phyloP scores from a whole-genome alignment of 176 grass and related monocot genomes.

The Oryza longistaminata region DNA sequence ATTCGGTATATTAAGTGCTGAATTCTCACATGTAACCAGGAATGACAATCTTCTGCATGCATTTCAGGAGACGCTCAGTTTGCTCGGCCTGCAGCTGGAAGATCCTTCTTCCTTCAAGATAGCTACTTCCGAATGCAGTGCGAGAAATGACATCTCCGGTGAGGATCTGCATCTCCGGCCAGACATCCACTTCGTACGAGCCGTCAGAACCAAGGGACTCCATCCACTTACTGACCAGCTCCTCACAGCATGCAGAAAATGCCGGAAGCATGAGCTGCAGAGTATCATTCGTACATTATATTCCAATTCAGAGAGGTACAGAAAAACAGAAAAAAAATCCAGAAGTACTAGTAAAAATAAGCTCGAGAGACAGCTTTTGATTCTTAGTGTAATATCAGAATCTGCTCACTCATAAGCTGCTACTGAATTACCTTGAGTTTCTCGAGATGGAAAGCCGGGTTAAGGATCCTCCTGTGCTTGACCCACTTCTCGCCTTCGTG shows the following conservation, averaged over 20 bases:
- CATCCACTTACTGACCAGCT: slow-evolving; percentile 51
- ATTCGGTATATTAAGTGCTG: background rate
- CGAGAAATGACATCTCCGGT: slow-evolving; percentile 65
- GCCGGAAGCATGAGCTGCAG: slow-evolving; percentile 57
- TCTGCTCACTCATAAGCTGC: no score
- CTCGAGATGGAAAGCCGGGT: slow-evolving; percentile 49
- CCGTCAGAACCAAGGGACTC: slow-evolving; percentile 14
- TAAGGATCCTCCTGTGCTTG: slow-evolving; percentile 50
- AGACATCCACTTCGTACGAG: slow-evolving; percentile 47
- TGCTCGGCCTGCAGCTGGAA: slow-evolving; percentile 54
- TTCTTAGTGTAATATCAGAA: no score
- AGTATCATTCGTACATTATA: background rate
- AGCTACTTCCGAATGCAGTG: slow-evolving; percentile 56
- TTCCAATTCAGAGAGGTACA: background rate
- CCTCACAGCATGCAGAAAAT: slow-evolving; percentile 54
- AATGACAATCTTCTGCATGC: slow-evolving; percentile 23
- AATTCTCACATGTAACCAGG: slow-evolving; percentile 53
- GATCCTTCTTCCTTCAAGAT: slow-evolving; percentile 52
- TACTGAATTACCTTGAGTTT: slow-evolving; percentile 66
- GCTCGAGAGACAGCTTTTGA: no score
- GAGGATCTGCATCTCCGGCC: slow-evolving; percentile 58
- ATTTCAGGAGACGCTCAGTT: slow-evolving; percentile 13
- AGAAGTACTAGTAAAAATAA: background rate
- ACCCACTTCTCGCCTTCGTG: slow-evolving; percentile 49
- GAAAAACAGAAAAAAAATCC: background rate